These are phyloP conservation scores for Cercospora nicotianae DNA, from an alignment of 2,329 filamentous ascomycete species.

Conservation along the genomic window DNA sequence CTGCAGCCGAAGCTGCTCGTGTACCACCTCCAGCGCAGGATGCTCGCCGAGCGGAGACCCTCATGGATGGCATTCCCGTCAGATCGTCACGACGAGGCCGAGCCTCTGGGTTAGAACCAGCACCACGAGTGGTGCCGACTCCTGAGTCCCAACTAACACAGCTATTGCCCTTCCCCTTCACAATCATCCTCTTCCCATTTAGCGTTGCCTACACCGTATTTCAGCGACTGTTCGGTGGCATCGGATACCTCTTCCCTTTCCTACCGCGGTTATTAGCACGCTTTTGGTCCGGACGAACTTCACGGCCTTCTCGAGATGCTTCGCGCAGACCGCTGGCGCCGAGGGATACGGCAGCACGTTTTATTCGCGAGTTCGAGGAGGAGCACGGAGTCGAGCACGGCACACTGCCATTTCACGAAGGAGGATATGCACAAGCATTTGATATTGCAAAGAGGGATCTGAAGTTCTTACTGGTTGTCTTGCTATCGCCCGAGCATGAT, in stretches of 20 bases:
- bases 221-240: slow-evolving; percentile 66
- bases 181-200: slow-evolving; percentile 78
- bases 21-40: slow-evolving; percentile 63
- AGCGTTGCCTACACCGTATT: slow-evolving; percentile 73
- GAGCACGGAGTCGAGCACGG: slow-evolving; percentile 69
- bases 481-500: slow-evolving; percentile 91
- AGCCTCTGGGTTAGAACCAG: slow-evolving; percentile 58
- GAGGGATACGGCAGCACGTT: slow-evolving; percentile 81
- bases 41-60: slow-evolving; percentile 68
- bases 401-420: slow-evolving; percentile 75
- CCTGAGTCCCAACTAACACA: slow-evolving; percentile 64
- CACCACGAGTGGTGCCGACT: slow-evolving; percentile 81
- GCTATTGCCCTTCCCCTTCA: slow-evolving; percentile 72
- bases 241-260: slow-evolving; percentile 78
- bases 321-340: slow-evolving; percentile 72
- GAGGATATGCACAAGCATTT: slow-evolving; percentile 86
- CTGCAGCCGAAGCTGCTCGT: slow-evolving; percentile 71
- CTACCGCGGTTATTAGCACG: slow-evolving; percentile 63
- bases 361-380: slow-evolving; percentile 92
- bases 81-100: slow-evolving; percentile 32
- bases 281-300: slow-evolving; percentile 56
- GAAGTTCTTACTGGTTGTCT: slow-evolving; percentile 84
- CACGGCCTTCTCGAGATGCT: slow-evolving; percentile 61
- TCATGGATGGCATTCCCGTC: slow-evolving; percentile 56
- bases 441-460: slow-evolving; percentile 87